phyloP scores from a whole-genome alignment of 2,329 filamentous ascomycete genomes.

The Endocalyx cinctus region DNA sequence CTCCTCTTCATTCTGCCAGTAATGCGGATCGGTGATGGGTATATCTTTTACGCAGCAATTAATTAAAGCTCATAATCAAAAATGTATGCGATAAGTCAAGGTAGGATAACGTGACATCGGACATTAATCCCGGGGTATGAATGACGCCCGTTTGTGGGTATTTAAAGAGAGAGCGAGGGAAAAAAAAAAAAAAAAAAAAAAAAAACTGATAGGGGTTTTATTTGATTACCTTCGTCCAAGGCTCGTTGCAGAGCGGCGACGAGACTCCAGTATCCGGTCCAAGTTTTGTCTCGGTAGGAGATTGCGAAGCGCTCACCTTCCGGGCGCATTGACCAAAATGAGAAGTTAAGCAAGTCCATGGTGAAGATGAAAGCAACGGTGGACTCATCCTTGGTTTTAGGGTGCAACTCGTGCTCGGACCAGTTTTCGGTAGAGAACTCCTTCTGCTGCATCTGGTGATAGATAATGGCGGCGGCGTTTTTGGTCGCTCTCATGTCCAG shows the following conservation, averaged over 20 bases:
- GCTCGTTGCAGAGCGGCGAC: conserved; percentile 84
- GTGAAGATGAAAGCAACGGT: conserved; percentile 93
- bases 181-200: neutral
- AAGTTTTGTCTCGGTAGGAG: conserved; percentile 72
- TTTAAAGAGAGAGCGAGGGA: neutral
- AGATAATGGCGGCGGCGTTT: conserved; percentile 73
- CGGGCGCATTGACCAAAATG: conserved; percentile 78
- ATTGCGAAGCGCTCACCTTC: conserved; percentile 75
- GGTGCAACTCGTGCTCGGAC: conserved; percentile 86
- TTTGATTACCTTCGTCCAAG: conserved; percentile 69
- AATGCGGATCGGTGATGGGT: conserved; percentile 82
- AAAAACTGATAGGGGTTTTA: neutral
- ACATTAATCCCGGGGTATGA: no score
- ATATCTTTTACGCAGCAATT: no score
- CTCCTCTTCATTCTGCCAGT: conserved; percentile 74
- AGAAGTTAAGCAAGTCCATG: conserved; percentile 96
- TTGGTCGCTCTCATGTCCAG: conserved; percentile 81
- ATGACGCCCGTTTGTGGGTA: no score
- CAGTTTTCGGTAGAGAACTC: conserved; percentile 80
- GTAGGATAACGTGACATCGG: no score
- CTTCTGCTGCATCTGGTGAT: conserved; percentile 76
- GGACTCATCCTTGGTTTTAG: conserved; percentile 71
- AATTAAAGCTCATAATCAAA: no score
- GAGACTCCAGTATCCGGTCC: conserved; percentile 95
- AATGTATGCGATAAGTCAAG: no score